Conservation (phyloP, 2,329 filamentous ascomycete genomes). For the Sphaerostilbella broomeana region DNA sequence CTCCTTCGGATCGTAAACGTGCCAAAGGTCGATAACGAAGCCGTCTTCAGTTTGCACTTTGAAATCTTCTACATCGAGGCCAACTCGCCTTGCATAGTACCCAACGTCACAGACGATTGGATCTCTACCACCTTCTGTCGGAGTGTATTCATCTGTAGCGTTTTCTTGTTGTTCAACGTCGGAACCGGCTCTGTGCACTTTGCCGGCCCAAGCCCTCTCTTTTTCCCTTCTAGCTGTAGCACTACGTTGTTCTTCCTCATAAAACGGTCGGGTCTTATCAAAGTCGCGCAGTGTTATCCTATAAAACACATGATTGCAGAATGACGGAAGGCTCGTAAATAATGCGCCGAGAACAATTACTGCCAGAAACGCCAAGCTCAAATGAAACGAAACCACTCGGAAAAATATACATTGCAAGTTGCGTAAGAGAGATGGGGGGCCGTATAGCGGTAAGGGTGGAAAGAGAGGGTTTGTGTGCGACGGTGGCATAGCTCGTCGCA, state of each 20-base stretch:
- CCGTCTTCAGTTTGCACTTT: constrained; percentile 90
- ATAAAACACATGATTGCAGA: constrained; percentile 43
- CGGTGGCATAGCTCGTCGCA: constrained; percentile 49
- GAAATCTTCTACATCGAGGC: constrained; percentile 76
- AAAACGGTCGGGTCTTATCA: constrained; percentile 58
- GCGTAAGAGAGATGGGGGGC: constrained; percentile 61
- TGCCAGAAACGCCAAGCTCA: constrained; percentile 71
- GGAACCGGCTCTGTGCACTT: constrained; percentile 29
- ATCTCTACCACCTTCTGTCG: constrained; percentile 75
- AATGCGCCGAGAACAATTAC: constrained; percentile 70
- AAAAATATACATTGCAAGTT: constrained; percentile 61
- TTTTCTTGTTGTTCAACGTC: constrained; percentile 37
- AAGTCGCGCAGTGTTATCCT: constrained; percentile 54
- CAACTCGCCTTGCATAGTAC: constrained; percentile 83
- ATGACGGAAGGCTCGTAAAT: constrained; percentile 56
- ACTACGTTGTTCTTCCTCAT: constrained; percentile 62
- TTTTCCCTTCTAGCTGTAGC: constrained; percentile 49
- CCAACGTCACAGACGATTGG: constrained; percentile 69
- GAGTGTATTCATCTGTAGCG: constrained; percentile 53
- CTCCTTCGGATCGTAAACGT: constrained; percentile 78
- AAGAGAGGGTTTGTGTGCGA: constrained; percentile 75
- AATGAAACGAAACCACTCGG: constrained; percentile 60
- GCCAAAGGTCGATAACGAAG: constrained; percentile 83
- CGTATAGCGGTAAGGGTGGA: constrained; percentile 76
- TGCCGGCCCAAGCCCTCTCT: constrained; percentile 56